Evolutionary conservation across 2,329 filamentous ascomycete species (phyloP).

Genomic region (Corinectria fuckeliana): DNA sequence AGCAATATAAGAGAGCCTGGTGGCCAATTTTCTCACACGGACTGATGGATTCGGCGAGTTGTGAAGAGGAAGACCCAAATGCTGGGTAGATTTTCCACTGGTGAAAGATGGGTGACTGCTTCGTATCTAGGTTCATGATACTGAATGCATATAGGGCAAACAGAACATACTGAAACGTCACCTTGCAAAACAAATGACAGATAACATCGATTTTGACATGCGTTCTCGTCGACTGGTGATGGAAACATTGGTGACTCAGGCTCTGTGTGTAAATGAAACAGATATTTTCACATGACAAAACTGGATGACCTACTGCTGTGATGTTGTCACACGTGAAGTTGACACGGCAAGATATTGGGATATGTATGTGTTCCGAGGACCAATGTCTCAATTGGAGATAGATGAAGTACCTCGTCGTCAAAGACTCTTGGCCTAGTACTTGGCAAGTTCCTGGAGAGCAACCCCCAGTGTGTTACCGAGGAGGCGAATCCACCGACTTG

Average conservation of each 20-base stretch:
- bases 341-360: background rate
- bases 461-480: background rate
- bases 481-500: background rate
- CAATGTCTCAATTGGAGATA: background rate
- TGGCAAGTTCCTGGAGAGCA: background rate
- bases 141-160: background rate
- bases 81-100: background rate
- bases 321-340: background rate
- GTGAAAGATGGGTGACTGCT: background rate
- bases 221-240: background rate
- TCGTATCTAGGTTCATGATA: background rate
- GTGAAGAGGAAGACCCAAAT: background rate
- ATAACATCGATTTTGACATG: background rate
- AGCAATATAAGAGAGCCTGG: constrained; percentile 14
- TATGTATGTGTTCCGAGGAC: background rate
- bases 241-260: background rate
- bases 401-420: background rate
- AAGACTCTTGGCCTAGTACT: background rate
- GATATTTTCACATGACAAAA: background rate
- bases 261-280: no score
- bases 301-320: background rate
- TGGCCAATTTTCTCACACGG: background rate
- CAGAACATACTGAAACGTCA: background rate
- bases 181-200: background rate
- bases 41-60: background rate